Base-by-base conservation (phyloP, 345 rosid species). In the Litchi chinensis region DNA sequence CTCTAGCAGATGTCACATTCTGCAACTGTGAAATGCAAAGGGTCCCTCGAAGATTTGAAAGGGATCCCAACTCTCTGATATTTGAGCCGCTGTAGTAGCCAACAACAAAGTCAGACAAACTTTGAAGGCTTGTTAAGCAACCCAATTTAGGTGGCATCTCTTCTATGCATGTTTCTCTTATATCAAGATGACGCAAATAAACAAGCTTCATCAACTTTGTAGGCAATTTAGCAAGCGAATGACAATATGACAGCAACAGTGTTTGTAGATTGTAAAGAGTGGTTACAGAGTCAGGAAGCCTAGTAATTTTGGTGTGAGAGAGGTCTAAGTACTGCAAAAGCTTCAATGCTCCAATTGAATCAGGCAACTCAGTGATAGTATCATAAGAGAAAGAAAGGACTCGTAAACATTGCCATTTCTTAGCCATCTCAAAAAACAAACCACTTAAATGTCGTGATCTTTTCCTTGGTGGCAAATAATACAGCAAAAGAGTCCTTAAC, bases 161-260 rank as follows among this genome's bases (percentile, higher is more conserved):
- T 32, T 32, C 2, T 2, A 32, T 1, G 37, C 37, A 32, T 32
- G 82, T 75, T 10, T 37, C 77, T 37, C 12, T 22, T 71, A 79
- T 64, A 63, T 79, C 78, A 56, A 83, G 86, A 73, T 69, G 70
- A 41, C 12, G 39, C 43, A 83, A 66, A 44, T 73, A 79, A 21
- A 69, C 48, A 10, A 76, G 68, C 12, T 67, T 73, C 1, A 12
- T 66, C 3, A 32, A 32, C 3, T 1, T 32, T 15, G 6, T 46
- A 11, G 84, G 81, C 59, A 77, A 48, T 40, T 77, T 16, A 40
- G 11, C 22, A 10, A 71, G 73, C 10, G 44, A 18, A 21, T 43
- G 39, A 43, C 79, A 80, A 19, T 57, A 48, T 8, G 21, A 16
- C 70, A 82, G 63, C 7, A 57, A 44, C n/a, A 82, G 15, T 10